A percentile compares a stretch with the other conserved stretches of the same genome.
Evolutionary conservation across 2,329 filamentous ascomycete species (phyloP).

Genomic region (Dothideomycetes sp.): DNA sequence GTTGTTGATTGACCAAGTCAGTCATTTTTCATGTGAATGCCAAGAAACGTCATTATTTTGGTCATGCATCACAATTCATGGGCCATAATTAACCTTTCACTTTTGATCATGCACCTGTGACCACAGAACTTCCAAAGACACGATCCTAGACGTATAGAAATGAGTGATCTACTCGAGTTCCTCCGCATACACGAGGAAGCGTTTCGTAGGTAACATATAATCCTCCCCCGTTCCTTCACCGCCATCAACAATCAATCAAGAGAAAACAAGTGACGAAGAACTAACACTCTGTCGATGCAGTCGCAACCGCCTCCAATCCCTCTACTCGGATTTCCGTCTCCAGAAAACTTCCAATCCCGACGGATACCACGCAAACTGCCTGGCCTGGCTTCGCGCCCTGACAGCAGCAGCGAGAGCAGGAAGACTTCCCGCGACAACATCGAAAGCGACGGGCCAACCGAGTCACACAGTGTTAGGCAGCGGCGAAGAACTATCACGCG

Average conservation of each 20-base stretch:
- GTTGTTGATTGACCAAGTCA: not conserved
- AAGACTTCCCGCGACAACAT: constrained; percentile 31
- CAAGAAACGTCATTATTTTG: constrained; percentile 5
- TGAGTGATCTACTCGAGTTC: constrained; percentile 52
- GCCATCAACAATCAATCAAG: not conserved
- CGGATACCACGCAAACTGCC: constrained; percentile 70
- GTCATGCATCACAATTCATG: not conserved
- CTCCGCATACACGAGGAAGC: constrained; percentile 42
- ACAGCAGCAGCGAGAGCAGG: constrained; percentile 60
- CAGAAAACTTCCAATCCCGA: constrained; percentile 73
- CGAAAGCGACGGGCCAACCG: not conserved
- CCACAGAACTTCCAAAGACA: not conserved
- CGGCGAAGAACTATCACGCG: constrained; percentile 56
- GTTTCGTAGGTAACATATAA: constrained; percentile 33
- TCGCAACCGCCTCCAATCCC: constrained; percentile 68
- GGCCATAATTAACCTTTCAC: not conserved
- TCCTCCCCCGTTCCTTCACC: constrained; percentile 9
- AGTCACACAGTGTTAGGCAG: constrained; percentile 42
- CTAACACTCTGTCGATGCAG: constrained; percentile 16
- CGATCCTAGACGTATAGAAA: not conserved
- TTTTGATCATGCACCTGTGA: not conserved
- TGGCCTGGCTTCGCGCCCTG: constrained; percentile 69
- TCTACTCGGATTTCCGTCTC: constrained; percentile 77
- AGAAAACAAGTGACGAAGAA: not conserved
- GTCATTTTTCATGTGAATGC: constrained; percentile 7